Base-by-base conservation (phyloP, 257 asterid genomes). In the Nicotiana knightiana region DNA sequence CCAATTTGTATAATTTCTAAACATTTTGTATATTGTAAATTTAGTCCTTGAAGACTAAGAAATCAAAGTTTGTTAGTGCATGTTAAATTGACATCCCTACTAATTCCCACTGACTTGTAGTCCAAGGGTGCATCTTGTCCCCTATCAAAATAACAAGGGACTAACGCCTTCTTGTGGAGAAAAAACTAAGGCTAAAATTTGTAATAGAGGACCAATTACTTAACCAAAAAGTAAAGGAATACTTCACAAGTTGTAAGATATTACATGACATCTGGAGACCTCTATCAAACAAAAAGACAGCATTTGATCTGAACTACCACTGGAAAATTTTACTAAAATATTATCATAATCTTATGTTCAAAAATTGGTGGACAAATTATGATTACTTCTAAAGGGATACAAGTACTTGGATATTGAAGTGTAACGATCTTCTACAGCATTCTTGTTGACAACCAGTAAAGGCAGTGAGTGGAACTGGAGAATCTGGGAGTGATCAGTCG, bases 401-500 rank as follows among this genome's bases (percentile, higher is more conserved):
- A 67, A 66, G 53, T 35, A 33, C 26, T 51, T 73, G 43, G 63
- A 73, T 48, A 73, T 26, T 73, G 43, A 73, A 73, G 51, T 73
- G 79, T 51, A 51, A 73, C 7, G 48, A 43, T 51, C 79, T 73
- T 51, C 79, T 51, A 73, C 79, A 26, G 43, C 84, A 68, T 70
- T 59, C 53, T 58, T 43, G 80, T 73, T 73, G 35, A 46, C 7
- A 71, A 21, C 59, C 46, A 32, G 46, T 13, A 35, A 67, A 51
- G 75, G 75, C 26, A 48, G 79, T 21, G 78, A 43, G 77, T 71
- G 79, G 63, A 73, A 48, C 62, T 73, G 62, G 37, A 48, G 62
- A 46, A 71, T 71, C 59, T 64, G 70, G 70, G 39, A 3, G 6
- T 9, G 37, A 84, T 92, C 87, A 93, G 77, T 93, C 97, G n/a